phyloP scores from a whole-genome alignment of 768 basidiomycete genomes.

The Boletus insuetus region DNA sequence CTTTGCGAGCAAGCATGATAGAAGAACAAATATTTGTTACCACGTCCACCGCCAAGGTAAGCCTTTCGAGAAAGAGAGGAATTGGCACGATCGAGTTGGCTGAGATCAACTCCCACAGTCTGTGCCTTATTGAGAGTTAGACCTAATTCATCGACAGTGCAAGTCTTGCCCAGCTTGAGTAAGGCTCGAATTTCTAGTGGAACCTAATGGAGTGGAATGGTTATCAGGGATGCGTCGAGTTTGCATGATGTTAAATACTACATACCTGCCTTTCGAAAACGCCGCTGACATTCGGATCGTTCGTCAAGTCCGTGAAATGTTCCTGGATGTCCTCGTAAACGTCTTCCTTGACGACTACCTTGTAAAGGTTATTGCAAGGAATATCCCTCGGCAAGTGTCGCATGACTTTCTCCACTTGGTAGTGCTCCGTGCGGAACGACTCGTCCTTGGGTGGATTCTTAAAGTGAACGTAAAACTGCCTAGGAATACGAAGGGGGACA shows the following conservation, averaged over 20 bases:
- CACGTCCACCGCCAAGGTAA: conserved; percentile 73
- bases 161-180: conserved; percentile 81
- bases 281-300: conserved; percentile 92
- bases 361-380: conserved; percentile 77
- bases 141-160: conserved; percentile 58
- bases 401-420: conserved; percentile 68
- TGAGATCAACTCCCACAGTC: conserved; percentile 77
- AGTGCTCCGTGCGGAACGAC: conserved; percentile 66
- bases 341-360: conserved; percentile 78
- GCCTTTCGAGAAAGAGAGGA: conserved; percentile 55
- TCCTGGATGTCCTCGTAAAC: conserved; percentile 81
- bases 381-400: conserved; percentile 78
- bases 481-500: conserved; percentile 79
- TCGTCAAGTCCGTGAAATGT: conserved; percentile 89
- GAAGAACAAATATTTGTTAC: conserved; percentile 78
- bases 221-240: neutral
- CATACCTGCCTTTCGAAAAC: conserved; percentile 89
- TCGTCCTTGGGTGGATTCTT: conserved; percentile 64
- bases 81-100: conserved; percentile 67
- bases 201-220: conserved; percentile 45
- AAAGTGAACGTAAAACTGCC: conserved; percentile 92
- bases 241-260: neutral
- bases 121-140: conserved; percentile 82
- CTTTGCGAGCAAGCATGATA: conserved; percentile 81
- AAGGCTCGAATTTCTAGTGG: conserved; percentile 81